A percentile compares a stretch with the other conserved stretches of the same genome.
phyloP scores from a whole-genome alignment of 495 filamentous ascomycete genomes.

The Barbatosphaeria neglecta region DNA sequence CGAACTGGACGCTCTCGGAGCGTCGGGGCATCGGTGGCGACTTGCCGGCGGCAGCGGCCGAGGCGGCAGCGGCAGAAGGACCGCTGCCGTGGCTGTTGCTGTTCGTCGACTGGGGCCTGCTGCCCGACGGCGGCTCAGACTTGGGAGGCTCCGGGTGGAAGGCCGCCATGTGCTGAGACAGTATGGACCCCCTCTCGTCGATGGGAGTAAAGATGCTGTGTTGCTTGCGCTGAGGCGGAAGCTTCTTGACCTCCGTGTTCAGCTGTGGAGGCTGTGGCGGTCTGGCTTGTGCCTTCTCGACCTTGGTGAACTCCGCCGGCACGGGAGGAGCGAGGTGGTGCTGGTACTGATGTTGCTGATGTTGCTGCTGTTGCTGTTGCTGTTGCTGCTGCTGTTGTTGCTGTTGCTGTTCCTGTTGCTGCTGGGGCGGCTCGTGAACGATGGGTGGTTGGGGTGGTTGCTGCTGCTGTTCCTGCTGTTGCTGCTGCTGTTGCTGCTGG shows the following conservation, averaged over 20 bases:
- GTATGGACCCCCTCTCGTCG: constrained; percentile 78
- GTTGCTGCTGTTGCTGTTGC: constrained; percentile 20
- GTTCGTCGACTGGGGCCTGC: constrained; percentile 55
- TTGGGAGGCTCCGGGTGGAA: constrained; percentile 33
- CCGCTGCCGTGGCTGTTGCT: constrained; percentile 15
- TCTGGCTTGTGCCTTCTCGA: constrained; percentile 28
- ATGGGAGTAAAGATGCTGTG: constrained; percentile 96
- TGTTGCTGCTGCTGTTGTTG: constrained; percentile 15
- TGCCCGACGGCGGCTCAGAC: constrained; percentile 25
- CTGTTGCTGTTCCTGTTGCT: constrained; percentile 13
- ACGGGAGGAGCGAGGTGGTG: constrained; percentile 14
- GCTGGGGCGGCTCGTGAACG: constrained; percentile 29
- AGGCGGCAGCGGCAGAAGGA: too few relatives aligned
- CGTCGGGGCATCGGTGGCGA: constrained; percentile 41
- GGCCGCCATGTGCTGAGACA: constrained; percentile 72
- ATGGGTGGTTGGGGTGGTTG: constrained; percentile 24
- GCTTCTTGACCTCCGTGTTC: constrained; percentile 50
- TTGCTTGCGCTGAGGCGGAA: constrained; percentile 63
- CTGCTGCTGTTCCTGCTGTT: constrained; percentile 21
- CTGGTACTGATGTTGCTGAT: constrained; percentile 14
- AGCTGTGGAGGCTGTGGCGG: constrained; percentile 25
- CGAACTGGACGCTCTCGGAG: constrained; percentile 27
- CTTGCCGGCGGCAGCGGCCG: constrained; percentile 16
- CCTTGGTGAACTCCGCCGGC: constrained; percentile 33
- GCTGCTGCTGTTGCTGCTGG: constrained; percentile 18